phyloP scores from a whole-genome alignment of 192 early-diverging fungal genomes.

The Thamnidium elegans region DNA sequence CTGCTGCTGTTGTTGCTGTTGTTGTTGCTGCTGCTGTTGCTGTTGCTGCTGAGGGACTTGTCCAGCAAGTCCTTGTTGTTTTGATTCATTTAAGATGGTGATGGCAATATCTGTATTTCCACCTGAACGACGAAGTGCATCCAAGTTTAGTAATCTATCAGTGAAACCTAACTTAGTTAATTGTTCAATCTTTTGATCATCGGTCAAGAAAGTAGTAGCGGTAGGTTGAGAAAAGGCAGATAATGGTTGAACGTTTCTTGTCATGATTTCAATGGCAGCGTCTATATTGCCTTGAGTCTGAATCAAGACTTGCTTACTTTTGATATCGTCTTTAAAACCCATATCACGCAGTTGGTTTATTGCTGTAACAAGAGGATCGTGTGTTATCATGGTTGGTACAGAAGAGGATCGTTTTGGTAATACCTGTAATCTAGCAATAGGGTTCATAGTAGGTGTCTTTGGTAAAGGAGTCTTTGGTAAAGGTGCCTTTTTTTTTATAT shows the following conservation, averaged over 20 bases:
- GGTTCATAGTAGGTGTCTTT: not conserved
- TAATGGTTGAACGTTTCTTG: constrained; percentile 27
- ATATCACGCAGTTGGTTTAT: constrained; percentile 56
- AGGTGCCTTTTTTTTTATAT: no score
- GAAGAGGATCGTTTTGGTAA: constrained; percentile 29
- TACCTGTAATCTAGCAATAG: constrained; percentile 1
- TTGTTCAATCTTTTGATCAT: constrained; percentile 57
- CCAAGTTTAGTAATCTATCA: constrained; percentile 61
- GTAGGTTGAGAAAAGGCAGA: not conserved
- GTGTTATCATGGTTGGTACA: constrained; percentile 12
- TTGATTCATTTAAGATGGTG: constrained; percentile 56
- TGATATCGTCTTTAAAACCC: constrained; percentile 80
- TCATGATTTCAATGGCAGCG: constrained; percentile 67
- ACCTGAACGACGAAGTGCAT: constrained; percentile 65
- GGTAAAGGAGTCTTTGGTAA: no score
- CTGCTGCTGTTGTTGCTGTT: constrained; percentile 6
- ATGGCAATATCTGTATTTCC: constrained; percentile 78
- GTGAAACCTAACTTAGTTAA: constrained; percentile 75
- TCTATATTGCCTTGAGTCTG: constrained; percentile 71
- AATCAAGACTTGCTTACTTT: constrained; percentile 66
- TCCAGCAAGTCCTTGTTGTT: constrained; percentile 26
- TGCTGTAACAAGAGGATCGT: not conserved
- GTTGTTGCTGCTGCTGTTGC: constrained; percentile 14
- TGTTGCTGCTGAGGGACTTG: constrained; percentile 11
- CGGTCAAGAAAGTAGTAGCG: constrained; percentile 17